These are phyloP conservation scores for Gracilaria vermiculophylla DNA, from an alignment of 23 red algal genomes.

Conservation along the genomic window DNA sequence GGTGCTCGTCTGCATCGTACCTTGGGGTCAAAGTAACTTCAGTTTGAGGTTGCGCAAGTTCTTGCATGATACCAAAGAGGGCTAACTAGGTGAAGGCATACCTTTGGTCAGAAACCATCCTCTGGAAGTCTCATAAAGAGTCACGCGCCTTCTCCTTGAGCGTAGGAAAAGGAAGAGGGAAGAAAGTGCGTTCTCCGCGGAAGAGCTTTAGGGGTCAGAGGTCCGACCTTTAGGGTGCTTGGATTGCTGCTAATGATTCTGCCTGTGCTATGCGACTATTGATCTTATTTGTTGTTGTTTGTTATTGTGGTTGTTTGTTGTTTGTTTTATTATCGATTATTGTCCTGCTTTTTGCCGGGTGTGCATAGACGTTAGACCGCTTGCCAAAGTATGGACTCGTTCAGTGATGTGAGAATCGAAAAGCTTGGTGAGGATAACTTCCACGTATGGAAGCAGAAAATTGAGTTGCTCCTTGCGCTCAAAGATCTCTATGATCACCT, in stretches of 20 bases:
- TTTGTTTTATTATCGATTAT: neutral
- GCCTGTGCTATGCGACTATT: too few species aligned
- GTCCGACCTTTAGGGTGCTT: neutral
- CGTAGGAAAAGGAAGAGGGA: too few species aligned
- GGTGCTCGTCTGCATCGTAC: neutral
- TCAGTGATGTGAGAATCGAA: constrained; percentile 15
- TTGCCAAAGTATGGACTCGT: neutral
- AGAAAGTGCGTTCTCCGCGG: constrained; percentile 8
- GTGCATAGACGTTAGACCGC: too few species aligned
- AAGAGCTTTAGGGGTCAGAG: constrained; percentile 4
- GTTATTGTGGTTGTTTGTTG: too few species aligned
- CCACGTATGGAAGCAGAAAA: constrained; percentile 30
- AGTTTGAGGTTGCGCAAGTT: constrained; percentile 16
- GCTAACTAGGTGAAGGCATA: neutral
- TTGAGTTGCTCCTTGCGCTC: too few species aligned
- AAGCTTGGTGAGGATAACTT: constrained; percentile 27
- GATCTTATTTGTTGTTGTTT: too few species aligned
- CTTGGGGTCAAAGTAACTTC: neutral
- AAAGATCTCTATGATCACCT: too few species aligned
- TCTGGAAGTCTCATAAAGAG: constrained; percentile 22
- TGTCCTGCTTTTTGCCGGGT: neutral
- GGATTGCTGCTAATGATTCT: too few species aligned
- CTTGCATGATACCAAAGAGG: neutral
- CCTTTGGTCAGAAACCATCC: constrained; percentile 14
- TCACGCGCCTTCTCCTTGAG: constrained; percentile 1